These are phyloP conservation scores for Phycomyces nitens DNA, from an alignment of 192 early-diverging fungal species.

Conservation along the genomic window DNA sequence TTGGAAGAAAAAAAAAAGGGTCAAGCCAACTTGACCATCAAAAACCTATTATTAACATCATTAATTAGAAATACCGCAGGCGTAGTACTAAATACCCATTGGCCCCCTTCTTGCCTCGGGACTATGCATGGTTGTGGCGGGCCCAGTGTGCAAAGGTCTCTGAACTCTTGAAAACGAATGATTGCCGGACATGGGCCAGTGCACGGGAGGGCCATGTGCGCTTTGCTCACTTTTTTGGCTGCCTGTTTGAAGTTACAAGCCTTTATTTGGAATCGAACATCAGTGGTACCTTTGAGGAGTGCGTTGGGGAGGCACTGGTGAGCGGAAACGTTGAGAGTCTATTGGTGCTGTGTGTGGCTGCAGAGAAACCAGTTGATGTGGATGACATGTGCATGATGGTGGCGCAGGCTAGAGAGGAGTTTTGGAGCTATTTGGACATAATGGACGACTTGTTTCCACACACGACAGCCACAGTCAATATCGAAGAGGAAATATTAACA, in stretches of 20 bases:
- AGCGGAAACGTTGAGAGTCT: conserved; percentile 31
- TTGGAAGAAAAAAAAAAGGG: too few species aligned
- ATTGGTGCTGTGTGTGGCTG: conserved; percentile 23
- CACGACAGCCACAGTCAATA: conserved; percentile 4
- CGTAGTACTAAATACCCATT: conserved; percentile 35
- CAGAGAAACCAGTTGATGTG: conserved; percentile 23
- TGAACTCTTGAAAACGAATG: neutral
- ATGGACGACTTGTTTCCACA: conserved; percentile 15
- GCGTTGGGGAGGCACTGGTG: conserved; percentile 33
- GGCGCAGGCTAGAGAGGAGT: conserved; percentile 28
- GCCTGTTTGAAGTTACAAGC: conserved; percentile 30
- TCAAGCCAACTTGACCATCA: too few species aligned
- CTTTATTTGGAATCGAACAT: conserved; percentile 35
- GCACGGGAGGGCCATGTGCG: conserved; percentile 9
- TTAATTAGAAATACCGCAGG: conserved; percentile 34
- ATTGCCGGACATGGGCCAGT: neutral
- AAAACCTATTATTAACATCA: neutral
- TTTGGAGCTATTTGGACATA: conserved; percentile 25
- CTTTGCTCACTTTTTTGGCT: conserved; percentile 35
- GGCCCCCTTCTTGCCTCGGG: conserved; percentile 39
- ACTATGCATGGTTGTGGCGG: conserved; percentile 34
- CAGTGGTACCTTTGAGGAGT: conserved; percentile 37
- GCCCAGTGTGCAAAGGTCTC: conserved; percentile 13
- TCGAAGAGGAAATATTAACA: too few species aligned
- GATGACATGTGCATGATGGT: conserved; percentile 34